These are phyloP conservation scores for Ophiostoma ips DNA, from an alignment of 2,329 filamentous ascomycete genomes.

Conservation along the genomic window DNA sequence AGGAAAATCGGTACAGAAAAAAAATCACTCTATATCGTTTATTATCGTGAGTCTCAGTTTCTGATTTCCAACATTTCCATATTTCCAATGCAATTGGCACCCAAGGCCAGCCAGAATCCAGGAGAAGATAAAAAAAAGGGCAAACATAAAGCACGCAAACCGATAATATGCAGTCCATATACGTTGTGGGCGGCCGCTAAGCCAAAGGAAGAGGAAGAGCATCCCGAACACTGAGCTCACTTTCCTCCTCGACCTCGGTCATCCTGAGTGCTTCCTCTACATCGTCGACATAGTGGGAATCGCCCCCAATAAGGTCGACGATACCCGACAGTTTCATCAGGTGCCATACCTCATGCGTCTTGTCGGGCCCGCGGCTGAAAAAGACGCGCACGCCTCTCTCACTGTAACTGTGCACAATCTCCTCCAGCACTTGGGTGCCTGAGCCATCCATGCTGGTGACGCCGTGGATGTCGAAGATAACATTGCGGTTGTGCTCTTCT, in stretches of 20 bases:
- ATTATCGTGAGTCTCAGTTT: too few relatives aligned
- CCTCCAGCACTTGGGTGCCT: conserved; percentile 76
- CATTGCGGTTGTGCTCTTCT: conserved; percentile 72
- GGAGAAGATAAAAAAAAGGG: too few relatives aligned
- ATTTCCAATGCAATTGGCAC: too few relatives aligned
- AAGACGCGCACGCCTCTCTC: conserved; percentile 63
- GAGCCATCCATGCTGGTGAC: conserved; percentile 90
- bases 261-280: conserved; percentile 74
- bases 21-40: too few relatives aligned
- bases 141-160: background rate
- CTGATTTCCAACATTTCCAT: too few relatives aligned
- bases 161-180: background rate
- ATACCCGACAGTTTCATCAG: conserved; percentile 73
- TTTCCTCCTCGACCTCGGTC: conserved; percentile 54
- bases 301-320: conserved; percentile 66
- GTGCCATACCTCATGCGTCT: conserved; percentile 46
- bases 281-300: conserved; percentile 62
- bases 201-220: background rate
- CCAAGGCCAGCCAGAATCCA: too few relatives aligned
- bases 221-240: conserved; percentile 8
- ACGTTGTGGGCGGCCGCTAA: background rate
- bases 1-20: too few relatives aligned
- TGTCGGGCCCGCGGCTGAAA: conserved; percentile 46
- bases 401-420: conserved; percentile 76
- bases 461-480: conserved; percentile 97